phyloP scores from a whole-genome alignment of 2,329 filamentous ascomycete genomes.

The Beauveria bassiana region DNA sequence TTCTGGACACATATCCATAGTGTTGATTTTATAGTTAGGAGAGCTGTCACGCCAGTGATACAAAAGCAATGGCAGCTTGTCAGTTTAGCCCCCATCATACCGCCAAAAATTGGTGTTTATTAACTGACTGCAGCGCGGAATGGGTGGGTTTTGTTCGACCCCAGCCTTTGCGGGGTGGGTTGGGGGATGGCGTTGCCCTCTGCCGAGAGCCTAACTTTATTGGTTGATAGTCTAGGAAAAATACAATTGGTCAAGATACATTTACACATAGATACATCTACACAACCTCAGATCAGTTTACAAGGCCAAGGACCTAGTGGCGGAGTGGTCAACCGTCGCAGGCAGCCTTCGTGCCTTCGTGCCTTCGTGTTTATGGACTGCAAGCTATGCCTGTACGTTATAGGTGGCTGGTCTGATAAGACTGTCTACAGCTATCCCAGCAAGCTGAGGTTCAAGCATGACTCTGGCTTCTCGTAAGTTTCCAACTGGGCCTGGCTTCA shows the following conservation, averaged over 20 bases:
- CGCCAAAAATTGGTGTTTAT: neutral
- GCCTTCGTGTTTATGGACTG: too few relatives aligned
- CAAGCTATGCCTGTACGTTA: neutral
- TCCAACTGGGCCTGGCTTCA: neutral
- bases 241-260: too few relatives aligned
- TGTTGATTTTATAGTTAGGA: too few relatives aligned
- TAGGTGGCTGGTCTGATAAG: too few relatives aligned
- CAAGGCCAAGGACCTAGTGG: too few relatives aligned
- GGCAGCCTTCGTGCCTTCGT: too few relatives aligned
- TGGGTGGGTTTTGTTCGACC: neutral
- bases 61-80: neutral
- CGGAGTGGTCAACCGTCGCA: too few relatives aligned
- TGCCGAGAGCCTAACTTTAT: neutral
- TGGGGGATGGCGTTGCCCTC: neutral
- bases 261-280: too few relatives aligned
- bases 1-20: neutral
- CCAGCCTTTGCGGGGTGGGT: slow-evolving; percentile 11
- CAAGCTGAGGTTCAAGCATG: neutral
- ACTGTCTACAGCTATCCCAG: too few relatives aligned
- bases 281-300: too few relatives aligned
- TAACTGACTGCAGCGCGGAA: neutral
- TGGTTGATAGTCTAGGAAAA: neutral
- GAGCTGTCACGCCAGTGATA: neutral
- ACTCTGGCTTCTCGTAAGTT: neutral
- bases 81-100: neutral